Evolutionary conservation across 106 monocot species (phyloP).

Genomic region (Amphibolis antarctica): DNA sequence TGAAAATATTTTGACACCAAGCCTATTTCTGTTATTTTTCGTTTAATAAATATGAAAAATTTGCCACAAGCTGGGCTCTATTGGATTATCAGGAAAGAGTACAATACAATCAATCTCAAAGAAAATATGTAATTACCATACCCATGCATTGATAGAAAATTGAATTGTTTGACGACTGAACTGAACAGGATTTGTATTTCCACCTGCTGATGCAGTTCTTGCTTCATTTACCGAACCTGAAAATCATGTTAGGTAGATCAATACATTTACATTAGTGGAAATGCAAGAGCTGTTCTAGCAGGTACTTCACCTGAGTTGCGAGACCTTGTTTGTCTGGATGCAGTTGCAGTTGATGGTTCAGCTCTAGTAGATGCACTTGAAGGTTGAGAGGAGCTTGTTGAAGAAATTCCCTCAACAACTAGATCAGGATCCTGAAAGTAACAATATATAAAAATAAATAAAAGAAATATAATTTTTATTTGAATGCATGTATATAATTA

Average conservation of each 20-base stretch:
- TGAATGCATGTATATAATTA: not conserved
- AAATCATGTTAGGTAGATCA: not conserved
- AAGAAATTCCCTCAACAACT: conserved; percentile 1
- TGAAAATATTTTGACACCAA: too few relatives aligned
- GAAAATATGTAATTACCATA: conserved; percentile 6
- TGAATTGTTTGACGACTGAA: conserved; percentile 47
- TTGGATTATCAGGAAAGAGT: too few relatives aligned
- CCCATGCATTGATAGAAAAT: conserved; percentile 77
- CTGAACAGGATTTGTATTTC: conserved; percentile 22
- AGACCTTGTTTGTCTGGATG: conserved; percentile 4
- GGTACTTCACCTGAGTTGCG: conserved; percentile 3
- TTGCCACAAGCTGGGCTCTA: too few relatives aligned
- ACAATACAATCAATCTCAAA: not conserved
- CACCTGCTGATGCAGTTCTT: conserved; percentile 19
- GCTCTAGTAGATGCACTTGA: conserved; percentile 3
- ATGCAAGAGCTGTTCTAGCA: too few relatives aligned
- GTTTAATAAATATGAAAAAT: too few relatives aligned
- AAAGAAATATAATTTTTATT: not conserved
- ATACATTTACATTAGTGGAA: too few relatives aligned
- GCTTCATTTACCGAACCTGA: conserved; percentile 6
- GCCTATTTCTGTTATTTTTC: too few relatives aligned
- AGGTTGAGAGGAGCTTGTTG: not conserved
- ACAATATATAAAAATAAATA: not conserved
- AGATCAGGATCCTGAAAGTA: conserved; percentile 4
- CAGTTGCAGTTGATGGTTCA: not conserved